phyloP scores from a whole-genome alignment of 1,284 basidiomycete genomes.

The Apiotrichum sp. region DNA sequence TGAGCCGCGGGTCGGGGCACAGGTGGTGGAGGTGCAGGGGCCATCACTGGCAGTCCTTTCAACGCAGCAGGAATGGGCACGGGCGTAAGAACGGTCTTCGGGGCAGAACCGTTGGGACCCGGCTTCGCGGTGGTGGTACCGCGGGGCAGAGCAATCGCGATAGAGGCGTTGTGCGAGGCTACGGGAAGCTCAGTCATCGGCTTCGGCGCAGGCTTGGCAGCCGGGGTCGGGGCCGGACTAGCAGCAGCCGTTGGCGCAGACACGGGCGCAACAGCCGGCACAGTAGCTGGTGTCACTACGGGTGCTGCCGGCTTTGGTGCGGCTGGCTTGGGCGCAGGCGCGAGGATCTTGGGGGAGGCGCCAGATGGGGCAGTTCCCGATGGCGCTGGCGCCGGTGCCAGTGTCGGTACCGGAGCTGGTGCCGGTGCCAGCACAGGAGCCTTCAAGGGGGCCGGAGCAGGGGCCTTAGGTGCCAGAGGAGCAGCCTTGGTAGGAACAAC shows the following conservation, averaged over 20 bases:
- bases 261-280: conserved; percentile 2
- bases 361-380: no score
- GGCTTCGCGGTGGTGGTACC: no score
- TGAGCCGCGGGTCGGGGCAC: background rate
- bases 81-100: no score
- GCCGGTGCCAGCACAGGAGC: background rate
- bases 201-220: background rate
- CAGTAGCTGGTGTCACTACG: background rate
- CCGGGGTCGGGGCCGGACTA: background rate
- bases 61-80: no score
- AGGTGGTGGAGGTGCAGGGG: background rate
- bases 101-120: no score
- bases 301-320: background rate
- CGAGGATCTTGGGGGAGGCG: no score
- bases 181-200: background rate
- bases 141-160: no score
- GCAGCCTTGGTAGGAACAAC: background rate
- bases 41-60: no score
- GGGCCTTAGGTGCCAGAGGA: background rate
- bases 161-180: no score
- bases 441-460: background rate
- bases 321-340: background rate
- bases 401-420: background rate
- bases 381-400: background rate
- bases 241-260: background rate